Conservation (phyloP, 2,329 filamentous ascomycete species). For the Paraphaeosphaeria sporulosa region DNA sequence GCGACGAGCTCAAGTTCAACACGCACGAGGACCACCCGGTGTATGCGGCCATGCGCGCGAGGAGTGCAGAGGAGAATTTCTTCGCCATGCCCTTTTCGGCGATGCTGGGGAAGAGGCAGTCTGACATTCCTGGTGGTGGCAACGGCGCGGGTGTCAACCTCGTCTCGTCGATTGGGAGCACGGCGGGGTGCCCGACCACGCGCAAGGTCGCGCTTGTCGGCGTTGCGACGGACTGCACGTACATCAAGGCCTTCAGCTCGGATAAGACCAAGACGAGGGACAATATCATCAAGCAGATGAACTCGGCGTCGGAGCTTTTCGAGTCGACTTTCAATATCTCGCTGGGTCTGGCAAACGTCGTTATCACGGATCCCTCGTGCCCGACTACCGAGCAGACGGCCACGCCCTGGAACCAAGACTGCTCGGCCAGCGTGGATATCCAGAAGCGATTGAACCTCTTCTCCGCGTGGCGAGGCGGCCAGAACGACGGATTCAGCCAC, state of each 20-base stretch:
- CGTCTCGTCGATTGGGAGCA: slow-evolving; percentile 78
- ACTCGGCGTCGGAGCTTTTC: slow-evolving; percentile 85
- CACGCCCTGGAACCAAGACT: slow-evolving; percentile 85
- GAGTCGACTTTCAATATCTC: slow-evolving; percentile 95
- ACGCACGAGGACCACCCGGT: slow-evolving; percentile 74
- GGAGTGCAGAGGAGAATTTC: slow-evolving; percentile 55
- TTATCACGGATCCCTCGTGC: slow-evolving; percentile 77
- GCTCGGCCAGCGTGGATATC: slow-evolving; percentile 69
- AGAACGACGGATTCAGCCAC: slow-evolving; percentile 83
- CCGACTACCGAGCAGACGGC: slow-evolving; percentile 71
- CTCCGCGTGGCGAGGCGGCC: slow-evolving; percentile 83
- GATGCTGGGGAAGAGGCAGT: slow-evolving; percentile 73
- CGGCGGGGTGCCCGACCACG: slow-evolving; percentile 85
- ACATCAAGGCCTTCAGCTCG: slow-evolving; percentile 75
- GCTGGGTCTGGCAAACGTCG: slow-evolving; percentile 85
- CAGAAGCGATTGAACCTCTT: slow-evolving; percentile 84
- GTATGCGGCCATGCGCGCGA: slow-evolving; percentile 60
- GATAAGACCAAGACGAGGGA: slow-evolving; percentile 73
- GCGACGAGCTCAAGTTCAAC: slow-evolving; percentile 84
- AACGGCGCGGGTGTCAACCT: slow-evolving; percentile 85
- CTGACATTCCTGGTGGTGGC: slow-evolving; percentile 73
- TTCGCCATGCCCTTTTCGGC: slow-evolving; percentile 69
- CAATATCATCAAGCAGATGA: slow-evolving; percentile 85
- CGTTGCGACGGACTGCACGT: slow-evolving; percentile 91
- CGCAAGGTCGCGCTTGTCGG: slow-evolving; percentile 91